These are phyloP conservation scores for Penicillium parvum DNA, from an alignment of 495 filamentous ascomycete genomes.

Conservation along the genomic window DNA sequence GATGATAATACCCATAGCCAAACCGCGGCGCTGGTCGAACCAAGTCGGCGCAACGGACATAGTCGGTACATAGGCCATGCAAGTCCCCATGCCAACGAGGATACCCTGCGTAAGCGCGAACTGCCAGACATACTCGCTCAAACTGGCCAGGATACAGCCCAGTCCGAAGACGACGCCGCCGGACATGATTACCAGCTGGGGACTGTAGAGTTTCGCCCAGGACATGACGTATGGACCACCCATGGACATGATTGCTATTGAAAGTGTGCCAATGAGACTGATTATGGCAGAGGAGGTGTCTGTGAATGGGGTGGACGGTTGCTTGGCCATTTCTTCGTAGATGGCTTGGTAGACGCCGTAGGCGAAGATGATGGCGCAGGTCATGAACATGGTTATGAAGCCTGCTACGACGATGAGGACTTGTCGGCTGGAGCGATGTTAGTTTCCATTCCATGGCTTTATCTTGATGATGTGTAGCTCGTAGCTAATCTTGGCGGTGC, in stretches of 20 bases:
- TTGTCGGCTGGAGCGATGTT: constrained; percentile 8
- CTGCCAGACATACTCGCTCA: constrained; percentile 55
- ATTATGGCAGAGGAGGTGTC: constrained; percentile 37
- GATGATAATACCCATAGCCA: constrained; percentile 51
- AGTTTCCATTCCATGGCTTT: not conserved
- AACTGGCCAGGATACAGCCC: constrained; percentile 48
- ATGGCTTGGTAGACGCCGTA: constrained; percentile 45
- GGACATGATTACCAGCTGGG: constrained; percentile 28
- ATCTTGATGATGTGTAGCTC: not conserved
- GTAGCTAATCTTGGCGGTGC: not conserved
- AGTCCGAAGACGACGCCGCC: constrained; percentile 36
- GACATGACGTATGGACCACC: constrained; percentile 35
- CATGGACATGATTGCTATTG: constrained; percentile 44
- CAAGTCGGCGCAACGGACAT: constrained; percentile 51
- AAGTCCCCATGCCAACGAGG: constrained; percentile 45
- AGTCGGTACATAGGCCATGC: constrained; percentile 49
- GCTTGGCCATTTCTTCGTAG: constrained; percentile 36
- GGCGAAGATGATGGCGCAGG: constrained; percentile 41
- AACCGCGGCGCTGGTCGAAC: constrained; percentile 51
- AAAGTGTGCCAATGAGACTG: constrained; percentile 41
- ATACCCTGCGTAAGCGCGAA: constrained; percentile 58
- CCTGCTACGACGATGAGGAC: constrained; percentile 28
- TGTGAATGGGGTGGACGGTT: constrained; percentile 30
- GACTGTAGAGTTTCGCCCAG: constrained; percentile 39
- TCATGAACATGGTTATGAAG: constrained; percentile 39